These are phyloP conservation scores for Diaporthe amygdali DNA, from an alignment of 2,329 filamentous ascomycete genomes.

Conservation along the genomic window DNA sequence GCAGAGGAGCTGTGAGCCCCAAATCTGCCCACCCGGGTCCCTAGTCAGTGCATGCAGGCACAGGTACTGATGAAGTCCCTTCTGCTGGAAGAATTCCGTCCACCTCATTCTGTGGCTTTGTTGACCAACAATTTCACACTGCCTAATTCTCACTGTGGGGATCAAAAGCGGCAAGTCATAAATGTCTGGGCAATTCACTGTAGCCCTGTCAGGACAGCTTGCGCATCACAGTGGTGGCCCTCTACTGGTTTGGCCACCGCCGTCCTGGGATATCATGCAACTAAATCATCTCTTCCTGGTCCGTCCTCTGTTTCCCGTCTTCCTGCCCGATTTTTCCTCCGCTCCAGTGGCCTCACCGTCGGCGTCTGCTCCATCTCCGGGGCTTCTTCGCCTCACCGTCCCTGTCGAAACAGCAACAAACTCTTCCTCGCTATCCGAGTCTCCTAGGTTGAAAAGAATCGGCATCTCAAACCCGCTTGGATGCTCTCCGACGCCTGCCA, in stretches of 20 bases:
- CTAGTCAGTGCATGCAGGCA: background rate
- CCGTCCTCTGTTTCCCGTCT: conserved; percentile 44
- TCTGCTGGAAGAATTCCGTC: background rate
- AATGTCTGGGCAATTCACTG: background rate
- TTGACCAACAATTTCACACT: background rate
- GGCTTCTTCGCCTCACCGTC: conserved; percentile 86
- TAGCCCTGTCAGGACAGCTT: background rate
- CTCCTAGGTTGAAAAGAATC: conserved; percentile 88
- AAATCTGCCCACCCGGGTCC: background rate
- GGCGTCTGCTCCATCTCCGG: conserved; percentile 73
- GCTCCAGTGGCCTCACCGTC: conserved; percentile 60
- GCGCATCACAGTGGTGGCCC: too few relatives aligned
- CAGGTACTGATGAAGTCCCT: background rate
- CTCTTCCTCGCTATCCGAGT: conserved; percentile 96
- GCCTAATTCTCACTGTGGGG: background rate
- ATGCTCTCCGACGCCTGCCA: conserved; percentile 60
- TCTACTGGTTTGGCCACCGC: background rate
- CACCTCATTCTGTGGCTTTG: background rate
- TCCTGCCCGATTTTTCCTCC: conserved; percentile 49
- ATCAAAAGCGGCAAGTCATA: background rate
- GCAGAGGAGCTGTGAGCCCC: background rate
- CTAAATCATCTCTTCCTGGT: conserved; percentile 43
- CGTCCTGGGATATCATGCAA: background rate
- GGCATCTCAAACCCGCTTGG: conserved; percentile 81
- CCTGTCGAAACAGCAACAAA: conserved; percentile 72